Base-by-base conservation (phyloP, 164 flowering plant genomes). In the Liriodendron chinense region DNA sequence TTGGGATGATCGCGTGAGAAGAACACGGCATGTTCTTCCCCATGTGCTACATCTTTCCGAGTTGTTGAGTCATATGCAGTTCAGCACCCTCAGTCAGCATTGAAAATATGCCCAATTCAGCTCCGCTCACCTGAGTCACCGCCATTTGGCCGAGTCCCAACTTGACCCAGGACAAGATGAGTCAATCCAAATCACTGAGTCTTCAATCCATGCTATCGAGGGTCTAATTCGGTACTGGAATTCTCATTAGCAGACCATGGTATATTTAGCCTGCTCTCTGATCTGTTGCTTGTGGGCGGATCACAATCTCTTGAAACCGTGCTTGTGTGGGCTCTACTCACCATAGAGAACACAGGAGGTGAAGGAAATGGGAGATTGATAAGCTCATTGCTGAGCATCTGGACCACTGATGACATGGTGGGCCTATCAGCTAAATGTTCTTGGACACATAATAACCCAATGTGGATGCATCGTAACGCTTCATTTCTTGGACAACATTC, bases 381-480 rank as follows among this genome's bases (percentile, higher is more conserved):
- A 1, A 86, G 82, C 68, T 28, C 57, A 70, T 78, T 85, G 20
- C 16, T 78, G 57, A 89, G 86, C 89, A 85, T 83, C 1, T 81
- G 70, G 56, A 77, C 73, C 1, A 89, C 77, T 25, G 78, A 34
- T 3, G 80, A 81, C 89, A 89, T 86, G 23, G 81, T 84, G 59
- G 92, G 90, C 71, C 89, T 79, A 4, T 59, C 63, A 0, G 71
- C 80, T 1, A 28, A 72, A 66, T 78, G 70, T 73, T 87, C 82
- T 74, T 85, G 86, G 26, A 82, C 86, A 64, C 90, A 86, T 3
- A 86, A 72, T 25, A 86, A 71, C 0, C 79, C 88, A 34, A 87
- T 81, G 59, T 86, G 89, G 9, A 85, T 78, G 80, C 87, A 76
- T 75, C 83, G 76, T 71, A 78, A 47, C 14, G 81, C 77, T 77